Conservation (phyloP, 2,329 filamentous ascomycete species). For the Lecanosticta acicola region DNA sequence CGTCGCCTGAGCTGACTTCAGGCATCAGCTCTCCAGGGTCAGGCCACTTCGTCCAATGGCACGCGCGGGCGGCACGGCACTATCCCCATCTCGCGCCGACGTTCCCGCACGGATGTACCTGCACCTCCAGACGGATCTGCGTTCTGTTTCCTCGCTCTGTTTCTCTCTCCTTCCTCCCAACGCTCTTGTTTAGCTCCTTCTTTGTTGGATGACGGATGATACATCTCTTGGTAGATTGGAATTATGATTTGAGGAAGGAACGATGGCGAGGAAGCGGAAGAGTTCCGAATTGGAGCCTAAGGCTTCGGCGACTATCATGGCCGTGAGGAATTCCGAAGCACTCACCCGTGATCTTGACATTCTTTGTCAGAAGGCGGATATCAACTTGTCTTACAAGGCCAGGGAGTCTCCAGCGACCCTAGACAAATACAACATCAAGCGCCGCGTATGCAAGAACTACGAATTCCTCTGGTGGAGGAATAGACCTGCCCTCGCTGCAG, state of each 20-base stretch:
- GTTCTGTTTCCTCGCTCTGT: neutral
- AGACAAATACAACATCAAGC: neutral
- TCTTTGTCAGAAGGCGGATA: constrained; percentile 3
- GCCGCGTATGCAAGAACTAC: neutral
- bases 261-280: constrained; percentile 10
- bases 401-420: neutral
- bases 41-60: neutral
- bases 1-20: no score
- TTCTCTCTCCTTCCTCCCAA: neutral
- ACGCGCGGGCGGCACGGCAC: neutral
- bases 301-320: neutral
- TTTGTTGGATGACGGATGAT: neutral
- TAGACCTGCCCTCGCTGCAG: constrained; percentile 1
- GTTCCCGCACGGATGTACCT: neutral
- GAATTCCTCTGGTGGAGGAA: constrained; percentile 10
- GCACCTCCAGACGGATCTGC: neutral
- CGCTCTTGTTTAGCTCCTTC: constrained; percentile 1
- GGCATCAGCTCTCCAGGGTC: no score
- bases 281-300: constrained; percentile 3
- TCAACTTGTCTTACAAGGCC: neutral
- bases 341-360: constrained; percentile 1
- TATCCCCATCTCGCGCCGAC: neutral
- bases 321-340: neutral
- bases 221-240: no score
- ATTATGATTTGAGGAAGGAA: neutral